Evolutionary conservation across 345 rosid genomes (phyloP), one percentile per base, ranked within the genome.

Genomic region (Hibiscus syriacus): DNA sequence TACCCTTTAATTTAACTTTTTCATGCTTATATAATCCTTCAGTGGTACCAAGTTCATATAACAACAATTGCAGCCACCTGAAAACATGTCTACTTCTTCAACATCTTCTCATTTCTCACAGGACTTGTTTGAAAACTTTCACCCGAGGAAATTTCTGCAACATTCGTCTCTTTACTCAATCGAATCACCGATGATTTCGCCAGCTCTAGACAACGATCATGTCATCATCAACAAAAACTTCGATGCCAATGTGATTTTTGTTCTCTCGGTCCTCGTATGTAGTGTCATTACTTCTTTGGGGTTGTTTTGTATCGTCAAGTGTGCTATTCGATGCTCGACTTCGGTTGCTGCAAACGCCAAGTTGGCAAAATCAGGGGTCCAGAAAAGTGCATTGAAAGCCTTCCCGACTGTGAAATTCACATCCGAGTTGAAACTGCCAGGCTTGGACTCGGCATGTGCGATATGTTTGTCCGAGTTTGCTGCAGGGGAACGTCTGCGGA

Each of bases 261-360:
- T 86, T 50, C 81, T 82, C 10, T 75, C 85, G 10, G 81, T 84
- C 58, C 74, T 86, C 46, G 39, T 84, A 9, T 86, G 87, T 52
- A 85, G 85, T 1, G 29, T 82, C 22, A 73, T 86, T 25, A 79
- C 83, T 57, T 84, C 81, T 27, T 45, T 84, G 3, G 81, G 75
- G n/a, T 65, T 86, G 27, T 84, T 84, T 46, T 86, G 72, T 65
- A 68, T 86, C 43, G 75, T 82, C 23, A 81, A 74, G 70, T 84
- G 79, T 41, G 77, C 77, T 4, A 62, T 77, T 50, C 77, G 70
- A 65, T 70, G 80, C 58, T 76, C 86, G 2, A 60, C 60, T 25
- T 73, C 75, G 56, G 66, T 66, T 29, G 74, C 75, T 64, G 48
- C 48, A 12, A 41, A 41, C 68, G 14, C 74, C 34, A 45, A 69